Conservation (phyloP, 768 basidiomycete species). For the Sporobolomyces roseus region DNA sequence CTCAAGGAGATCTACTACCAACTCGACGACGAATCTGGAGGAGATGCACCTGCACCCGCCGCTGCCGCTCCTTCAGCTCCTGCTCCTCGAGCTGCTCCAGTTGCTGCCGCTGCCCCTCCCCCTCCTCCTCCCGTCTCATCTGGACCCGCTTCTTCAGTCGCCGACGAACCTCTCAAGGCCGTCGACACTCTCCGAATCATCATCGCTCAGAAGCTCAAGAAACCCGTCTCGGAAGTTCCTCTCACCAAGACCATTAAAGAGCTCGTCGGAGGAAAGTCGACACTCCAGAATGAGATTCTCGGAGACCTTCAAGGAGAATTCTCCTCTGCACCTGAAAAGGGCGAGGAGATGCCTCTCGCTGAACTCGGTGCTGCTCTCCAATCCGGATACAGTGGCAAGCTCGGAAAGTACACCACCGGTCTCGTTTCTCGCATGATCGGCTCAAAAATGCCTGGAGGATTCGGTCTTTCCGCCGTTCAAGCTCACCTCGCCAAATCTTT, state of each 20-base stretch:
- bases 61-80: slow-evolving; percentile 52
- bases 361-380: slow-evolving; percentile 84
- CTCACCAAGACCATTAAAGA: slow-evolving; percentile 95
- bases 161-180: slow-evolving; percentile 88
- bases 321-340: slow-evolving; percentile 91
- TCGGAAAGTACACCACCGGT: slow-evolving; percentile 89
- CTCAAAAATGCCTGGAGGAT: slow-evolving; percentile 97
- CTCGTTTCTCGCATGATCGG: slow-evolving; percentile 87
- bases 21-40: slow-evolving; percentile 58
- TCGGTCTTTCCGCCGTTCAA: slow-evolving; percentile 89
- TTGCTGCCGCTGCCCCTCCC: slow-evolving; percentile 49
- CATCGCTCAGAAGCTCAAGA: slow-evolving; percentile 98
- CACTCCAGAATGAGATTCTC: slow-evolving; percentile 95
- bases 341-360: slow-evolving; percentile 91
- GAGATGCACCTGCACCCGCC: slow-evolving; percentile 50
- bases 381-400: slow-evolving; percentile 70
- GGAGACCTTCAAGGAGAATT: slow-evolving; percentile 97
- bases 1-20: slow-evolving; percentile 96
- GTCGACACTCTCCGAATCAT: slow-evolving; percentile 78
- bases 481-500: slow-evolving; percentile 81
- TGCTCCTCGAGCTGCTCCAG: slow-evolving; percentile 49
- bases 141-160: slow-evolving; percentile 68
- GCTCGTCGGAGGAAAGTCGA: slow-evolving; percentile 96
- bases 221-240: slow-evolving; percentile 80
- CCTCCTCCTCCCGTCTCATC: slow-evolving; percentile 52